A percentile compares a stretch with the other conserved stretches of the same genome.
Evolutionary conservation across 2,329 filamentous ascomycete genomes (phyloP).

Genomic region (Lizonia empirigonia): DNA sequence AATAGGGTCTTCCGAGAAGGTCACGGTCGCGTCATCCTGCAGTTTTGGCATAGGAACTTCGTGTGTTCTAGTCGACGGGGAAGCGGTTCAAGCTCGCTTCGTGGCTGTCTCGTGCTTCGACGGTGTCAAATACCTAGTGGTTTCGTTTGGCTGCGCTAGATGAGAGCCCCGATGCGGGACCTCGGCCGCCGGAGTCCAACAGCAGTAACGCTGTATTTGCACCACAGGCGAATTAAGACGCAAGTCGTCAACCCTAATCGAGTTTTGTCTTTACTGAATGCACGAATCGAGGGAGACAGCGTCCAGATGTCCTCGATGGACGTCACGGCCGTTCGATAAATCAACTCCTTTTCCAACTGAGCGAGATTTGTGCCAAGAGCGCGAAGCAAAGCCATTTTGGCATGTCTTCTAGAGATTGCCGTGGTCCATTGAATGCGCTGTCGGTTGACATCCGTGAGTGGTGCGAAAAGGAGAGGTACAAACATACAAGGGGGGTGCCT

Average conservation of each 20-base stretch:
- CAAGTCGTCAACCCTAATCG: background rate
- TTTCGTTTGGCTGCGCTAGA: constrained; percentile 15
- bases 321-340: background rate
- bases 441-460: background rate
- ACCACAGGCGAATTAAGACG: background rate
- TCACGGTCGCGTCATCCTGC: constrained; percentile 8
- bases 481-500: no score
- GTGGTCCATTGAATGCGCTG: background rate
- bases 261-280: background rate
- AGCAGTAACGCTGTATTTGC: constrained; percentile 1
- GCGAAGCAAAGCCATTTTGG: background rate
- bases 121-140: constrained; percentile 7
- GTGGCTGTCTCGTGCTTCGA: constrained; percentile 12
- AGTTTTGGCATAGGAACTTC: constrained; percentile 1
- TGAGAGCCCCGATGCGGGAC: background rate
- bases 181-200: background rate
- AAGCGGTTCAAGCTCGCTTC: background rate
- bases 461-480: background rate
- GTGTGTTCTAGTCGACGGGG: constrained; percentile 10
- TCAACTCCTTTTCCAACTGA: background rate
- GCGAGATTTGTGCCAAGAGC: background rate
- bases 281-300: background rate
- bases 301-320: no score
- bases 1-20: constrained; percentile 8
- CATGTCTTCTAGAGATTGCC: background rate